Conservation (phyloP, 306 rosid species). For the Macrotyloma uniflorum region DNA sequence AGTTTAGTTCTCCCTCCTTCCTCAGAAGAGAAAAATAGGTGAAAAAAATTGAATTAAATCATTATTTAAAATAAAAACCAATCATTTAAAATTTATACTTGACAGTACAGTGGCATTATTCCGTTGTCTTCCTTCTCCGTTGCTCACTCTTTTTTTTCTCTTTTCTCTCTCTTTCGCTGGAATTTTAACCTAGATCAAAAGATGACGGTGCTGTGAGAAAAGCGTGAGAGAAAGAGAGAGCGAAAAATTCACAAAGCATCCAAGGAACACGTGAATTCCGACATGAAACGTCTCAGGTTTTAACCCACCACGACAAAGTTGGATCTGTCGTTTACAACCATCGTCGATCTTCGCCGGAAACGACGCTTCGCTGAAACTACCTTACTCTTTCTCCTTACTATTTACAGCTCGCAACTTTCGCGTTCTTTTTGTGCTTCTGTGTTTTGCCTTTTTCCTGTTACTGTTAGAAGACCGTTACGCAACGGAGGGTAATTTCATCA, state of each 20-base stretch:
- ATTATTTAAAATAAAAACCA: background rate
- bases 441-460: background rate
- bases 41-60: background rate
- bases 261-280: slow-evolving; percentile 24
- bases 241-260: background rate
- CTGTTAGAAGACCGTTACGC: slow-evolving; percentile 6
- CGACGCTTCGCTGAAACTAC: background rate
- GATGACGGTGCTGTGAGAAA: slow-evolving; percentile 8
- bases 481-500: background rate
- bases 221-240: slow-evolving; percentile 10
- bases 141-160: background rate
- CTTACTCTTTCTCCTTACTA: background rate
- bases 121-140: slow-evolving; percentile 21
- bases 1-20: background rate
- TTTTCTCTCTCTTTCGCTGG: background rate
- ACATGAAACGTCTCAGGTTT: background rate
- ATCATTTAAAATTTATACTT: slow-evolving; percentile 9
- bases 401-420: background rate
- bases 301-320: background rate
- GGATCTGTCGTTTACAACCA: slow-evolving; percentile 35
- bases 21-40: background rate
- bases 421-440: background rate
- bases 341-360: slow-evolving; percentile 31
- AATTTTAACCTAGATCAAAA: slow-evolving; percentile 45
- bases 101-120: slow-evolving; percentile 30